A percentile compares a stretch with the other conserved stretches of the same genome.
Conservation (phyloP, 306 rosid species). For the Castanea sativa region DNA sequence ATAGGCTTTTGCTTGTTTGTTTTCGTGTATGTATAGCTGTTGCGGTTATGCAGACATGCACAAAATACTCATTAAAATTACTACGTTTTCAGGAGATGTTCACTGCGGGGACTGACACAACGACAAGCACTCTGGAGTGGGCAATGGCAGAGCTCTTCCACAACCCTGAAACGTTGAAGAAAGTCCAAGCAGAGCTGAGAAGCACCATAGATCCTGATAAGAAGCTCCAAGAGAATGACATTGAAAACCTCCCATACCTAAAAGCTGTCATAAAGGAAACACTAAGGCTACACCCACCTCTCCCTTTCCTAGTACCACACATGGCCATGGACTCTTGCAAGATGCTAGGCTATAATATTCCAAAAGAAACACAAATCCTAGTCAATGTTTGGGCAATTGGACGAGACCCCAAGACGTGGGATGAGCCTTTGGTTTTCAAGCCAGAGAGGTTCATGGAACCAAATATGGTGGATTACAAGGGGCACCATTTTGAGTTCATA, state of each 20-base stretch:
- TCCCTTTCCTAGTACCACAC: slow-evolving; percentile 85
- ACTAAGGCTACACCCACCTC: slow-evolving; percentile 90
- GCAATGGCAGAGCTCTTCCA: slow-evolving; percentile 80
- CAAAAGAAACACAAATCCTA: slow-evolving; percentile 65
- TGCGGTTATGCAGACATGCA: too few relatives aligned
- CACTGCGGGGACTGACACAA: slow-evolving; percentile 86
- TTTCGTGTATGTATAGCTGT: too few relatives aligned
- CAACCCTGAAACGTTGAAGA: slow-evolving; percentile 57
- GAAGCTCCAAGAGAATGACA: slow-evolving; percentile 61
- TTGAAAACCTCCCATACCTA: slow-evolving; percentile 69
- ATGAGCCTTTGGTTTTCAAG: slow-evolving; percentile 55
- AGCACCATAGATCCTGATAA: slow-evolving; percentile 27
- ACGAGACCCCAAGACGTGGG: slow-evolving; percentile 70
- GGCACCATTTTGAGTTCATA: slow-evolving; percentile 68
- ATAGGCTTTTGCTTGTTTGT: too few relatives aligned
- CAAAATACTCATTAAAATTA: too few relatives aligned
- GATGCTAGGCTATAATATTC: slow-evolving; percentile 57
- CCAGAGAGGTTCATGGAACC: slow-evolving; percentile 77
- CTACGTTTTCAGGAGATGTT: slow-evolving; percentile 66
- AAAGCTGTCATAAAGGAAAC: slow-evolving; percentile 82
- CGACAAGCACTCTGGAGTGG: slow-evolving; percentile 88
- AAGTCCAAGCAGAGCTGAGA: slow-evolving; percentile 65
- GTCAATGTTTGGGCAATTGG: slow-evolving; percentile 98
- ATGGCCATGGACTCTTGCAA: slow-evolving; percentile 69
- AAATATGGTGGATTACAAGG: slow-evolving; percentile 49